Conservation (phyloP, 192 early-diverging fungal genomes). For the Coemansia sp. region DNA sequence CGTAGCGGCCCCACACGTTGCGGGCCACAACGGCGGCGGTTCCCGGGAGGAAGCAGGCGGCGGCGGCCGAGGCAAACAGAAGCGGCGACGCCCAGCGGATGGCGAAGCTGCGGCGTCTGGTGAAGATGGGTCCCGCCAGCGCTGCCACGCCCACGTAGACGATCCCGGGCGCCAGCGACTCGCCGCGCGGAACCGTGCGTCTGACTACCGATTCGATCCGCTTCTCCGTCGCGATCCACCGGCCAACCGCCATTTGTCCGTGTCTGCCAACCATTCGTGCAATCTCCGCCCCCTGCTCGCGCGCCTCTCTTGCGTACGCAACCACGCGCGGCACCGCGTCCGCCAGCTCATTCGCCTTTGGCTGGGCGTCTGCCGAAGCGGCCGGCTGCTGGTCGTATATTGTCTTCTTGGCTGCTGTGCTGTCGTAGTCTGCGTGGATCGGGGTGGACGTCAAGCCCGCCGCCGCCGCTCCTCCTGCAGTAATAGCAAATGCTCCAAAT, state of each 20-base stretch:
- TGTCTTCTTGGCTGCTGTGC: slow-evolving; percentile 28
- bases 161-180: slow-evolving; percentile 38
- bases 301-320: slow-evolving; percentile 4
- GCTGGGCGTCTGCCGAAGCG: background rate
- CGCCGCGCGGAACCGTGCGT: slow-evolving; percentile 39
- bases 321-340: slow-evolving; percentile 18
- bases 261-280: background rate
- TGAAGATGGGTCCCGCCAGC: slow-evolving; percentile 54
- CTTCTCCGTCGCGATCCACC: slow-evolving; percentile 30
- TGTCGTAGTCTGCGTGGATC: slow-evolving; percentile 1
- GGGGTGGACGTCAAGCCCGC: background rate
- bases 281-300: background rate
- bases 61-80: slow-evolving; percentile 36
- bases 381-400: slow-evolving; percentile 36
- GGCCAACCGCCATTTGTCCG: slow-evolving; percentile 22
- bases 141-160: slow-evolving; percentile 49
- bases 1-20: slow-evolving; percentile 54
- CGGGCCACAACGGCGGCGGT: slow-evolving; percentile 39
- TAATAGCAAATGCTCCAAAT: background rate
- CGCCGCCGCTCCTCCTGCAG: background rate
- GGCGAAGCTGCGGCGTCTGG: slow-evolving; percentile 31
- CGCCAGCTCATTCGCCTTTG: background rate
- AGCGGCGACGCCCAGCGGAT: slow-evolving; percentile 48
- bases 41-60: slow-evolving; percentile 43
- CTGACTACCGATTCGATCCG: slow-evolving; percentile 8